Evolutionary conservation across 768 basidiomycete species (phyloP).

Genomic region (Chalciporus sphaerocephalus): DNA sequence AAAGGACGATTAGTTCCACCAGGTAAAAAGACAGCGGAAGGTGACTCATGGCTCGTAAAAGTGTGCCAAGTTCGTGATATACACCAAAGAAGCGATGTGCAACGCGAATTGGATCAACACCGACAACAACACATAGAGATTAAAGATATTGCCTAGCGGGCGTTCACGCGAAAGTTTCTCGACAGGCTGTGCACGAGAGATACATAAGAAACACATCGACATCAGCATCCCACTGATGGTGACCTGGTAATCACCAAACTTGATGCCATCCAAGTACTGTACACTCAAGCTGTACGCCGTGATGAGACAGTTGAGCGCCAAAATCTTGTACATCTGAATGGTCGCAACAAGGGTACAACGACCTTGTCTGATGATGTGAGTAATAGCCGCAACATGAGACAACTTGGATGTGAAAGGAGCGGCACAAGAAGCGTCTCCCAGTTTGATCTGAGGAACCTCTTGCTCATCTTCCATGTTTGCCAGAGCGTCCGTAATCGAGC

Average conservation of each 20-base stretch:
- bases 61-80: conserved; percentile 87
- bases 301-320: conserved; percentile 95
- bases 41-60: conserved; percentile 66
- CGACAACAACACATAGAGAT: conserved; percentile 89
- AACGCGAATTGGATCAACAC: conserved; percentile 91
- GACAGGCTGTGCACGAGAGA: conserved; percentile 98
- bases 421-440: conserved; percentile 98
- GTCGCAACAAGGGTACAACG: conserved; percentile 98
- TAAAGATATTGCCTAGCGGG: conserved; percentile 94
- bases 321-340: conserved; percentile 99
- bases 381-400: conserved; percentile 94
- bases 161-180: conserved; percentile 92
- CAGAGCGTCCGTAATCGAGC: conserved; percentile 76
- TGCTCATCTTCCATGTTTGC: conserved; percentile 93
- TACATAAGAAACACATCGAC: conserved; percentile 98
- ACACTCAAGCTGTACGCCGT: conserved; percentile 98
- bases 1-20: conserved; percentile 5
- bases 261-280: conserved; percentile 97
- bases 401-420: conserved; percentile 98
- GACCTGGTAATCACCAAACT: conserved; percentile 98
- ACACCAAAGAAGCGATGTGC: conserved; percentile 85
- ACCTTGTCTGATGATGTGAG: conserved; percentile 96
- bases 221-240: conserved; percentile 91
- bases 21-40: not conserved
- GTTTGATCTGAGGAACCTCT: conserved; percentile 96